Evolutionary conservation across 306 rosid species (phyloP).

Genomic region (Citrullus amarus): DNA sequence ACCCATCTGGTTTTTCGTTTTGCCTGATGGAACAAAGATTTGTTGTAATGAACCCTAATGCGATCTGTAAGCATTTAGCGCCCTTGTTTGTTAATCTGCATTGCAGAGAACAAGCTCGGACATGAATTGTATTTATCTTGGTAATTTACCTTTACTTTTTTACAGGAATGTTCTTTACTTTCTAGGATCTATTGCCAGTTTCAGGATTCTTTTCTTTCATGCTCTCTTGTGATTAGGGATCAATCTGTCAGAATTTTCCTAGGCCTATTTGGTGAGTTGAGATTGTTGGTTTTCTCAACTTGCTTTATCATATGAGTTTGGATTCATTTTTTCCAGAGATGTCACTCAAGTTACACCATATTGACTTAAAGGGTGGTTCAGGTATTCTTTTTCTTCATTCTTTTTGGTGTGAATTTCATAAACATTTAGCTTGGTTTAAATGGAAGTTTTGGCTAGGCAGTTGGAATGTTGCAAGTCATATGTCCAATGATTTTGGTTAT

Average conservation of each 20-base stretch:
- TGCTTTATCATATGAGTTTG: conserved; percentile 20
- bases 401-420: neutral
- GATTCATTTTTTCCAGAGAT: conserved; percentile 31
- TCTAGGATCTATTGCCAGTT: neutral
- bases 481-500: neutral
- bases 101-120: conserved; percentile 7
- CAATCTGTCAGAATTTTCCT: neutral
- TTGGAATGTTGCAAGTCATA: neutral
- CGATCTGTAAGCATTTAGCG: neutral
- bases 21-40: neutral
- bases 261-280: conserved; percentile 4
- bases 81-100: neutral
- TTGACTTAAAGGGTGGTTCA: conserved; percentile 27
- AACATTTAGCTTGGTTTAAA: neutral
- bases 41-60: neutral
- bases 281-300: conserved; percentile 16
- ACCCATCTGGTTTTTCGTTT: neutral
- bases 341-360: conserved; percentile 29
- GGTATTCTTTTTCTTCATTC: conserved; percentile 22
- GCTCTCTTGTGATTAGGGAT: neutral
- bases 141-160: neutral
- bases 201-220: neutral
- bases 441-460: neutral
- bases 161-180: neutral
- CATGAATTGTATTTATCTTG: conserved; percentile 11